Evolutionary conservation across 805 yeast genomes (phyloP), one percentile per base, ranked within the genome.

Genomic region (Myxozyma neglecta): DNA sequence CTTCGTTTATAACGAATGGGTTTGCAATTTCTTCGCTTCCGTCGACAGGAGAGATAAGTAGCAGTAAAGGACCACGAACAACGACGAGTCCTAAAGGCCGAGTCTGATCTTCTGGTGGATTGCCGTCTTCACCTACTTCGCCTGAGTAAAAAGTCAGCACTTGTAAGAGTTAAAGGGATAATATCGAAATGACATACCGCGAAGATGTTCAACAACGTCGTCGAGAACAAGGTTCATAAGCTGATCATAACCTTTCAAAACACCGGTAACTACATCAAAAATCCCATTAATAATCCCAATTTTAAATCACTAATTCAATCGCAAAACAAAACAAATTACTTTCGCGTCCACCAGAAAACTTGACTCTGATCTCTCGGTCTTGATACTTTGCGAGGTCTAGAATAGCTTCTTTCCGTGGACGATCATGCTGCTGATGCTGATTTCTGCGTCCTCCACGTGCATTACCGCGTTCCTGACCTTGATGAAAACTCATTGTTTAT

Each of bases 331-430:
- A 36, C 18, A 14, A 45, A 46, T 32, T 59, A 74, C 77, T 75
- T 68, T 86, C 85, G 71, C 97, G 84, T 6, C 97, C 97, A 11
- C 96, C 96, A 67, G 86, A 82, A 72, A 94, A 85, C 69, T 88
- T 86, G 57, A 92, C 93, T 69, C 86, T 81, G 45, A 93, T 84
- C 67, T 80, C 74, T 68, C 87, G 80, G 72, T 90, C 96, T 69
- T 84, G 83, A 73, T 88, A 89, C 71, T 85, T 87, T 64, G 86
- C 83, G 62, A 94, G 79, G 73, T 92, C 91, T 59, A 90, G 79
- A 62, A 92, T 89, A 24, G 97, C 96, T 65, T 92, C 97, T 75
- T 90, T 88, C 78, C 88, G 89, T 42, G 97, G 98, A 13, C 90
- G 85, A 68, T 86, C 90, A 67, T 79, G 55, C 51, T 66, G 63